A percentile compares a stretch with the other conserved stretches of the same genome.
These are phyloP conservation scores for Bruguiera parviflora DNA, from an alignment of 345 rosid species.

Conservation along the genomic window DNA sequence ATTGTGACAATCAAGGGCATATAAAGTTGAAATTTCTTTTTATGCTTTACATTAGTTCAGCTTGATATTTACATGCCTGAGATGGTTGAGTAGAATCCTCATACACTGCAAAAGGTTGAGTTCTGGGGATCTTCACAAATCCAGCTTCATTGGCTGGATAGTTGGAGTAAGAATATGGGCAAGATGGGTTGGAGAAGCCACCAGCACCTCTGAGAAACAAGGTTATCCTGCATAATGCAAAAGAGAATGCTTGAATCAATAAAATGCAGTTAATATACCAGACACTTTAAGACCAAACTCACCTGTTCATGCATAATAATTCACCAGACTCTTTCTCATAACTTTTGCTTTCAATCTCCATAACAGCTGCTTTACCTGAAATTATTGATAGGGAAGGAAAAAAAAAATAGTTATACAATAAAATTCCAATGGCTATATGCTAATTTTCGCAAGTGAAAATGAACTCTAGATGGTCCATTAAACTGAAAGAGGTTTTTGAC, in stretches of 20 bases:
- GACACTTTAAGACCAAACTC: conserved; percentile 19
- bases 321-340: conserved; percentile 68
- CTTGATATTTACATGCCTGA: conserved; percentile 54
- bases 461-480: not conserved
- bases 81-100: conserved; percentile 74
- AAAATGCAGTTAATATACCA: conserved; percentile 6
- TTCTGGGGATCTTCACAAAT: conserved; percentile 63
- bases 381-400: conserved; percentile 3
- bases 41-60: not conserved
- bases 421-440: not conserved
- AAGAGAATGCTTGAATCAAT: conserved; percentile 16
- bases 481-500: not conserved
- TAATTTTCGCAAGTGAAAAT: not conserved
- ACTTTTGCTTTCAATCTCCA: conserved; percentile 73
- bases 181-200: conserved; percentile 75
- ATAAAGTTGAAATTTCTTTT: too few relatives aligned
- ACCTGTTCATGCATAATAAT: conserved; percentile 78
- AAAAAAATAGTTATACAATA: not conserved
- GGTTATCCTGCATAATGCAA: conserved; percentile 44
- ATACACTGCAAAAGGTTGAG: conserved; percentile 51
- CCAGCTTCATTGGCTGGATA: conserved; percentile 57
- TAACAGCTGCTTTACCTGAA: conserved; percentile 85
- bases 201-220: conserved; percentile 79
- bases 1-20: not conserved
- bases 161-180: conserved; percentile 65